Evolutionary conservation across 192 early-diverging fungal genomes (phyloP), one percentile per base, ranked within the genome.

Genomic region (Coemansia sp.): DNA sequence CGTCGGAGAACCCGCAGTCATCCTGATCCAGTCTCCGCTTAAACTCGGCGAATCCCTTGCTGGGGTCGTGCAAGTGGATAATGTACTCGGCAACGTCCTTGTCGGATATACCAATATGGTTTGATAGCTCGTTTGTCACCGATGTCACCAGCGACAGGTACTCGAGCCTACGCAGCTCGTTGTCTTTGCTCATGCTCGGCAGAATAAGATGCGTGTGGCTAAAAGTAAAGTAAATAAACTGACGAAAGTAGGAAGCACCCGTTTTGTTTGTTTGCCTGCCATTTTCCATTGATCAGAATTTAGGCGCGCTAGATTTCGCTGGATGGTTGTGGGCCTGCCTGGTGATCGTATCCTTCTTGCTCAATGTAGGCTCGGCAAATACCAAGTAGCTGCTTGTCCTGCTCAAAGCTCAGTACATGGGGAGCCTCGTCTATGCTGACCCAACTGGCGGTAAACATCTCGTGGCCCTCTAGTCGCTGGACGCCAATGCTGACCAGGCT

Each of bases 81-180:
- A 99, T 86, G 67, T 92, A 99, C 68, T 99, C 97, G 60, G 97
- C 94, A 52, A 91, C 70, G 25, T 87, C 87, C 74, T 93, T 95
- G 83, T 97, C 95, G 39, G 91, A 88, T 64, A 96, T 85, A 9
- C 93, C 93, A 35, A 86, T 91, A 70, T 99, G 97, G 80, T 97
- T 97, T 21, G 89, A 82, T 20, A 99, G 82, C 81, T 99, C 97
- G 61, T 86, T 91, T 35, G 91, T 85, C 43, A 99, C 89, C 76
- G 95, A 95, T 67, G 88, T 87, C 8, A 99, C 91, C 37, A 97
- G 79, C 43, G 92, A 92, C 61, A 97, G 86, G 60, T 90, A 86
- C 73, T 96, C 97, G 18, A 98, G 87, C 69, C 90, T 84, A 64
- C 89, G 84, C 59, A 97, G 70, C 52, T 73, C 77, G 43, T 25